phyloP scores from a whole-genome alignment of 2,329 filamentous ascomycete genomes.

The Penicillium sp. region DNA sequence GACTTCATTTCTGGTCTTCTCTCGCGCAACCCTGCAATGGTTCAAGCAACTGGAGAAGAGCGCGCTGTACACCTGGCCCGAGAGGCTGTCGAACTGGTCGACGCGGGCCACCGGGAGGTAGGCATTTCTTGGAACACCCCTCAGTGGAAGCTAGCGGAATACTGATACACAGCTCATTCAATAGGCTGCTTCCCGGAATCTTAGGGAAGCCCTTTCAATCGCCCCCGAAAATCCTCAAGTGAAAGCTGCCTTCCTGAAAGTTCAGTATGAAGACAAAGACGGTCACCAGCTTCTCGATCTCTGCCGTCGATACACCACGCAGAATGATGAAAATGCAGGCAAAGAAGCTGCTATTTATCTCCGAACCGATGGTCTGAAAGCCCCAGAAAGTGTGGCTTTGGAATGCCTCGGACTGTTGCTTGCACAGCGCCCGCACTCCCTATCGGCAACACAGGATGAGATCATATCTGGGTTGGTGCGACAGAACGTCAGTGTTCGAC shows the following conservation, averaged over 20 bases:
- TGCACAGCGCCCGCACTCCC: conserved; percentile 26
- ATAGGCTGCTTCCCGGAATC: conserved; percentile 41
- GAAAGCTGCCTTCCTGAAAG: conserved; percentile 39
- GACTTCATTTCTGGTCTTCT: background rate
- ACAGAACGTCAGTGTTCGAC: conserved; percentile 37
- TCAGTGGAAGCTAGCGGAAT: background rate
- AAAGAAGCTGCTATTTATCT: conserved; percentile 39
- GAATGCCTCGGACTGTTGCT: conserved; percentile 39
- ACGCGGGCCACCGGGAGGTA: conserved; percentile 41
- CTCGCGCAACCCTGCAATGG: conserved; percentile 31
- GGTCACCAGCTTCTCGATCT: conserved; percentile 39
- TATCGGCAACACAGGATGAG: conserved; percentile 39
- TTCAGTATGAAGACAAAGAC: conserved; percentile 36
- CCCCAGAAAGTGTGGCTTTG: conserved; percentile 36
- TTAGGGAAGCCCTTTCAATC: conserved; percentile 43
- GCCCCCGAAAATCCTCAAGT: conserved; percentile 40
- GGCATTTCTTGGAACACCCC: conserved; percentile 2
- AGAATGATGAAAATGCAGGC: conserved; percentile 37
- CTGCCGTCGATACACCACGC: conserved; percentile 36
- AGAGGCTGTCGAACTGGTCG: conserved; percentile 41
- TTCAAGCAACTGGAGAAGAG: conserved; percentile 37
- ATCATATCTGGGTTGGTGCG: conserved; percentile 41
- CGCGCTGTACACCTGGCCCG: conserved; percentile 40
- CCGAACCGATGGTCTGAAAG: conserved; percentile 36
- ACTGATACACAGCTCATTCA: background rate